phyloP scores from a whole-genome alignment of 202 grass and related monocot species.

The Zizania palustris region DNA sequence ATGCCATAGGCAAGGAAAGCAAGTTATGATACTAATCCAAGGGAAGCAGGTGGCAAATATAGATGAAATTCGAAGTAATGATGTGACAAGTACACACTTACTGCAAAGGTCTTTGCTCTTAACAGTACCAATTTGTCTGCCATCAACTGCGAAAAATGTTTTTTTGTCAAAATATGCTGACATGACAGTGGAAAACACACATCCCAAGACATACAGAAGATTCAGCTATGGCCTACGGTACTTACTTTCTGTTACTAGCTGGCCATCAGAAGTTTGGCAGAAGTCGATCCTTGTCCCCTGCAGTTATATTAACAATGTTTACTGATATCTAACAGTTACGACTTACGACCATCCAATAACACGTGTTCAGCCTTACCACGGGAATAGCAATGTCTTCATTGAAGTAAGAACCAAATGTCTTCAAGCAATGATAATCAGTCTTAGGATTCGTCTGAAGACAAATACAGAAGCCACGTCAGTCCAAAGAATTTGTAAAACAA shows the following conservation, averaged over 20 bases:
- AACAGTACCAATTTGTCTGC: constrained; percentile 82
- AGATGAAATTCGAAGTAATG: background rate
- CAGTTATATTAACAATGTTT: constrained; percentile 46
- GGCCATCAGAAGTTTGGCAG: constrained; percentile 89
- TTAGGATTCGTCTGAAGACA: constrained; percentile 81
- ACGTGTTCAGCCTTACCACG: constrained; percentile 50
- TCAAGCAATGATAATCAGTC: constrained; percentile 83
- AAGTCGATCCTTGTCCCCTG: constrained; percentile 97
- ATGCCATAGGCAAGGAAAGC: background rate
- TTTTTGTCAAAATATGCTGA: constrained; percentile 33
- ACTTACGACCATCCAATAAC: constrained; percentile 1
- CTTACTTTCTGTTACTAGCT: constrained; percentile 95
- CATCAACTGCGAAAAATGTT: constrained; percentile 71
- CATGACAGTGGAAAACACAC: background rate
- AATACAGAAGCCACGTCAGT: constrained; percentile 29
- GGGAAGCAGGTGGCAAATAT: background rate
- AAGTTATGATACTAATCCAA: background rate
- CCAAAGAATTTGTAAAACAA: constrained; percentile 25
- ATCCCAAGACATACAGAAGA: constrained; percentile 30
- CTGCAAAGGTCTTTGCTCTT: constrained; percentile 98
- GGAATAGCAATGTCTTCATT: constrained; percentile 87
- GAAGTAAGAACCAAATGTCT: constrained; percentile 90
- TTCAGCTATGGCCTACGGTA: background rate
- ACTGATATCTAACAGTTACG: constrained; percentile 24
- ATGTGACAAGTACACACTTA: constrained; percentile 54